Conservation (phyloP, 192 early-diverging fungal species). For the Backusella morwellensis region DNA sequence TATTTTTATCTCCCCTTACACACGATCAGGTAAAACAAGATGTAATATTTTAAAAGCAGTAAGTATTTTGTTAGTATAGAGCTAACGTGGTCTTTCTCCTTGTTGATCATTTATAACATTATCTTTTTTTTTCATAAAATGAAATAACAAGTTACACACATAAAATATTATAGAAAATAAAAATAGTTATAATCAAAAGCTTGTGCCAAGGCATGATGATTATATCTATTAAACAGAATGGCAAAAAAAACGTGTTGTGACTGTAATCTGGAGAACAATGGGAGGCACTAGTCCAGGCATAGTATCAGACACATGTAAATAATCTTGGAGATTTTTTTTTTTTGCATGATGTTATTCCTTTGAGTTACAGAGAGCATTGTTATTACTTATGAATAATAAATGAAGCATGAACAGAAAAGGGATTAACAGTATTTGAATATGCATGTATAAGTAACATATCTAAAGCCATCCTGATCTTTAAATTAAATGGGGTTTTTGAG, state of each 20-base stretch:
- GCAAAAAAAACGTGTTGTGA: not conserved
- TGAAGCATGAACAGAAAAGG: not conserved
- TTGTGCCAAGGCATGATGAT: not conserved
- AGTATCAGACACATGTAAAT: not conserved
- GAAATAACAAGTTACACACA: not conserved
- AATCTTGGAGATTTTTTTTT: not conserved
- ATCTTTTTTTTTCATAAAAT: not conserved
- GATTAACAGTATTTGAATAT: not conserved
- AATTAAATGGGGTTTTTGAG: not conserved
- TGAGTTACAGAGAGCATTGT: not conserved
- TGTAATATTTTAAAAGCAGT: not conserved
- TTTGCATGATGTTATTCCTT: not conserved
- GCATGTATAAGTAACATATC: not conserved
- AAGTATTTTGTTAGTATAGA: not conserved
- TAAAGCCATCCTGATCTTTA: not conserved
- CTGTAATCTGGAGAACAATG: too few relatives aligned
- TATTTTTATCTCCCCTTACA: not conserved
- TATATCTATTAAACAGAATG: not conserved
- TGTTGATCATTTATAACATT: not conserved
- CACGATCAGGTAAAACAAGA: not conserved
- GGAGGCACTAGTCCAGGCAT: too few relatives aligned
- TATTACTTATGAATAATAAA: too few relatives aligned
- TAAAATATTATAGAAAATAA: not conserved
- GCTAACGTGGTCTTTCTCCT: not conserved
- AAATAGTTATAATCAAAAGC: not conserved